Evolutionary conservation across 2,329 filamentous ascomycete species (phyloP), one percentile per base, ranked within the genome.

Genomic region (Teratosphaeria pseudoeucalypti): DNA sequence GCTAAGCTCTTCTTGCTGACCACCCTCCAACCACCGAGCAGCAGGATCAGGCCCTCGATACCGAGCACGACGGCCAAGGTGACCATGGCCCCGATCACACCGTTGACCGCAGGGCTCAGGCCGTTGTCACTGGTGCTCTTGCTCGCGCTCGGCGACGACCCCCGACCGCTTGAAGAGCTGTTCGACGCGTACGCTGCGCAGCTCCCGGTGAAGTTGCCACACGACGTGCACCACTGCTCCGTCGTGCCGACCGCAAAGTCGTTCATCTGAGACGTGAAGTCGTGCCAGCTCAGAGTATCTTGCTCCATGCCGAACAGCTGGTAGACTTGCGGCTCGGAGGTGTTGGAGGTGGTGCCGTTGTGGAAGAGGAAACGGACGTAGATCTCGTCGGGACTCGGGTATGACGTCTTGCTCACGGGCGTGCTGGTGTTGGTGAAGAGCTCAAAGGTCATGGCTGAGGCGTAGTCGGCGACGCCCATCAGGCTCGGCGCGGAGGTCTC

Each of bases 371-470:
- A 86, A 37, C 84, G 78, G 12, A 86, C 81, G 59, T 77, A 78
- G 47, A 85, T 73, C 3, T 86, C 82, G 0, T 77, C 73, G 16
- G 67, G 62, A 3, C 53, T 53, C 3, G 72, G 71, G 59, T 67
- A 69, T 4, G 60, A 65, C 6, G 71, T 65, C 2, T 70, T 66
- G 0, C 79, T 79, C 66, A 81, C 79, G 2, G 68, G 66, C 0
- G 71, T 68, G 2, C 69, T 68, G 0, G 72, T 68, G 62, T 82
- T 79, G 49, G 83, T 85, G 66, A 85, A 81, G 26, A 81, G 81
- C 78, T 96, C 92, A 71, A 95, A 92, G 6, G 80, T 80, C 82
- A 95, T 90, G 64, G 85, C 85, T 2, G 86, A 87, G 5, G 90
- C 90, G 68, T 96, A 96, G 75, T 91, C 86, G n/a, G 87, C 85